Evolutionary conservation across 805 yeast genomes (phyloP), one percentile per base, ranked within the genome.

Genomic region (Candida qinlingensis): DNA sequence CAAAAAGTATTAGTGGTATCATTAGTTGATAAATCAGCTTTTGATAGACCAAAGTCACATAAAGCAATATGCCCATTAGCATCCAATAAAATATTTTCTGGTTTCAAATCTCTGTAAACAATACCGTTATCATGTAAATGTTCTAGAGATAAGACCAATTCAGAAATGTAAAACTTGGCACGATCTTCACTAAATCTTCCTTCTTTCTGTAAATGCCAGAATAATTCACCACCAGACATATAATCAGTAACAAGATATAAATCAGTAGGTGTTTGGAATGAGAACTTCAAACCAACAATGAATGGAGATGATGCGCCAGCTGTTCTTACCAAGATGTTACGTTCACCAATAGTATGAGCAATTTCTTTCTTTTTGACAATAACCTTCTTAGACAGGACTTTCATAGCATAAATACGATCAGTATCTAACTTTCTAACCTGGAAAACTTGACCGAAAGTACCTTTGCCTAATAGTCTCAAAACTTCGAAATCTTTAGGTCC

Each of bases 141-240:
- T 69, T 94, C 97, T 54, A 94, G 73, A 1, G 98, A 97, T 46
- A 92, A 70, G 42, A 94, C 90, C 60, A 94, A 76, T 69, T 94
- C 99, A 2, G 98, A 98, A 67, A 94, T 94, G 67, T 94, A 94
- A 64, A 94, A 94, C 71, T 89, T 92, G 48, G 99, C 97, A 49
- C 98, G 77, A 48, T 85, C 92, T 72, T 94, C 99, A 46, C 84
- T 67, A 64, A 94, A 94, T 55, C 97, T 79, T 40, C 97, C 97
- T 66, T 94, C 98, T 64, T 90, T 89, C 70, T 94, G 99, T 66
- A 94, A 75, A 70, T 94, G 96, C 95, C 96, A 90, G 65, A 89
- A 89, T 55, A 94, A 75, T 70, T 94, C 99, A 51, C 99, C 99
- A 39, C 99, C 99, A 41, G 94, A 83, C 98, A 94, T 92, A 70